Evolutionary conservation across 371 early-diverging fungal genomes (phyloP).

Genomic region (Mortierella polycephala): DNA sequence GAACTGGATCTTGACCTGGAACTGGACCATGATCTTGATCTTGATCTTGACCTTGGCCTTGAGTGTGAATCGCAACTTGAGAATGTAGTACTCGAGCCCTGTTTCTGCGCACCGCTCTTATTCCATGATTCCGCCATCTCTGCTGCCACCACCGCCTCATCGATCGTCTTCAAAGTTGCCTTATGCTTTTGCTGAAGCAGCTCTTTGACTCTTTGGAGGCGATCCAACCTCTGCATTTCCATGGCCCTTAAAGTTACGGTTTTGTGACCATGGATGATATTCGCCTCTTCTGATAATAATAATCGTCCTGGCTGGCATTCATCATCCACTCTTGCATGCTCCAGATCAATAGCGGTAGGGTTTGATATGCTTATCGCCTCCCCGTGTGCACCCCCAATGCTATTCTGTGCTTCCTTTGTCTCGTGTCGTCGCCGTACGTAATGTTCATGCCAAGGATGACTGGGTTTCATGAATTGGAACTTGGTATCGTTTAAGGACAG

Average conservation of each 20-base stretch:
- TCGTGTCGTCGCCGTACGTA: constrained; percentile 1
- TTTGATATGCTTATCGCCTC: background rate
- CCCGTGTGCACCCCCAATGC: background rate
- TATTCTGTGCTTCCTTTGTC: background rate
- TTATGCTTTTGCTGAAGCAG: constrained; percentile 25
- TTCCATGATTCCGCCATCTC: background rate
- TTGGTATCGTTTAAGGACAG: constrained; percentile 12
- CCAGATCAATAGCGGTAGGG: background rate
- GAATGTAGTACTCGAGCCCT: background rate
- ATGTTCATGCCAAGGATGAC: constrained; percentile 32
- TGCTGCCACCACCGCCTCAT: no score
- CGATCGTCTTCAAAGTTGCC: background rate
- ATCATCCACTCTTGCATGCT: background rate
- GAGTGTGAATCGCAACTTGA: background rate
- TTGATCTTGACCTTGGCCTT: constrained; percentile 7
- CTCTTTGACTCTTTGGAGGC: constrained; percentile 37
- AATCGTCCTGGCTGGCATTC: background rate
- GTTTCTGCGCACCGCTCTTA: background rate
- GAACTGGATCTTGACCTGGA: constrained; percentile 15
- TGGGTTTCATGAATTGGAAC: constrained; percentile 29
- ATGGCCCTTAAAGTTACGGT: background rate
- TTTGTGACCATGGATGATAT: background rate
- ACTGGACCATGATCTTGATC: constrained; percentile 1
- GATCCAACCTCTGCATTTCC: constrained; percentile 31
- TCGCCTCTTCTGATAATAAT: background rate